Conservation (phyloP, 1,284 basidiomycete species). For the Phylloboletellus chloephorus region DNA sequence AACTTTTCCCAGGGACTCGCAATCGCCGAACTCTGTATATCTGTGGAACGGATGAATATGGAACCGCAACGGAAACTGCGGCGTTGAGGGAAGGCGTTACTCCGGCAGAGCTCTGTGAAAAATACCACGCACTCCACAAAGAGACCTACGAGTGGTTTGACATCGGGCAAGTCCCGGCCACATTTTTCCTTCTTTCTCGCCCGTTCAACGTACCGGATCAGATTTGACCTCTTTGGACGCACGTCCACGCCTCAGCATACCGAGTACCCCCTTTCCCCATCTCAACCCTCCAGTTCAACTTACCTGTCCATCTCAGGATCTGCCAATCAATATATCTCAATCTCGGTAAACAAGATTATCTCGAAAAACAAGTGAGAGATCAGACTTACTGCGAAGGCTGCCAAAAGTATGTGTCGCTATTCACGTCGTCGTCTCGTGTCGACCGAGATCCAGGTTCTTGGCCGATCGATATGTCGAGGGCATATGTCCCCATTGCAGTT, state of each 20-base stretch:
- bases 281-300: constrained; percentile 1
- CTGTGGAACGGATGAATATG: constrained; percentile 99
- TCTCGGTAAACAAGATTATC: constrained; percentile 69
- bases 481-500: constrained; percentile 86
- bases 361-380: constrained; percentile 80
- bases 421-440: background rate
- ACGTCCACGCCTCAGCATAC: constrained; percentile 91
- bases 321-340: constrained; percentile 85
- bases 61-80: constrained; percentile 97
- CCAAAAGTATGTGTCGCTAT: constrained; percentile 51
- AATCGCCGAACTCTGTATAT: constrained; percentile 78
- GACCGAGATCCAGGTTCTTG: constrained; percentile 59
- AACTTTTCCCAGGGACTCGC: constrained; percentile 51
- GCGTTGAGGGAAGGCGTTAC: constrained; percentile 91
- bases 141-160: constrained; percentile 97
- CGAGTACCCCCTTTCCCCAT: constrained; percentile 48
- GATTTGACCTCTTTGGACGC: constrained; percentile 96
- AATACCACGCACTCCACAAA: constrained; percentile 86
- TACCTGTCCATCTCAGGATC: constrained; percentile 51
- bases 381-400: constrained; percentile 94
- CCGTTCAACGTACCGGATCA: constrained; percentile 33
- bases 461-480: constrained; percentile 96
- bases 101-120: constrained; percentile 87
- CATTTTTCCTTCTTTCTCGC: background rate
- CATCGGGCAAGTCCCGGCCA: constrained; percentile 51